A percentile compares a stretch with the other conserved stretches of the same genome.
These are phyloP conservation scores for Nothomitra cinnamomea DNA, from an alignment of 2,329 filamentous ascomycete species.

Conservation along the genomic window DNA sequence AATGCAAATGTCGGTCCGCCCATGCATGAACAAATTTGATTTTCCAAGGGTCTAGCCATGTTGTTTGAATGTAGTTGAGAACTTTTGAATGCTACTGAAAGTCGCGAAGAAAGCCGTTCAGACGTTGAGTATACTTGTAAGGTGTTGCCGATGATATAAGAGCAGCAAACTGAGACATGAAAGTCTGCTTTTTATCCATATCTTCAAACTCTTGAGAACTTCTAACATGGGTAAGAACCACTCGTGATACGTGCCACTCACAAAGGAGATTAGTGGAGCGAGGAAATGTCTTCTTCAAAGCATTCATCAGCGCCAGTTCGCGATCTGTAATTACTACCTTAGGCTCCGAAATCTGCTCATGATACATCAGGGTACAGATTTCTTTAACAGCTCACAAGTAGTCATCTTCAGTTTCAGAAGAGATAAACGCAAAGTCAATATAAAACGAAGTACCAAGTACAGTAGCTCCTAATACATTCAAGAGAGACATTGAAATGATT, in stretches of 20 bases:
- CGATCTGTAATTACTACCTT: neutral
- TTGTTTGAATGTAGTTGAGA: neutral
- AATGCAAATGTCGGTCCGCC: neutral
- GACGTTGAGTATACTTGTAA: neutral
- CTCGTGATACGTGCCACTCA: neutral
- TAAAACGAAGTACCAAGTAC: neutral
- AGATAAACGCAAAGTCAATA: too few relatives aligned
- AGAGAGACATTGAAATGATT: neutral
- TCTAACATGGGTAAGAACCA: neutral
- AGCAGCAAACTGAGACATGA: too few relatives aligned
- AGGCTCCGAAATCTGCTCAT: neutral
- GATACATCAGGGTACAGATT: neutral
- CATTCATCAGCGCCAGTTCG: neutral
- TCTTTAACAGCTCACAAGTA: neutral
- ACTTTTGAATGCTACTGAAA: neutral
- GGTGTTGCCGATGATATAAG: neutral
- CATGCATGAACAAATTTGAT: neutral
- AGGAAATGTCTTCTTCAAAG: neutral
- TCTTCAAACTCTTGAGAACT: neutral
- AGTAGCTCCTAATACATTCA: neutral
- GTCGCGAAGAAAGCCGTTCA: neutral
- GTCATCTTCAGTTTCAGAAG: neutral
- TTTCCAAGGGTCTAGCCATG: neutral
- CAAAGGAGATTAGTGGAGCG: neutral
- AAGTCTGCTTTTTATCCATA: too few relatives aligned